Evolutionary conservation across 2,329 filamentous ascomycete genomes (phyloP).

Genomic region (Colletotrichum incanum): DNA sequence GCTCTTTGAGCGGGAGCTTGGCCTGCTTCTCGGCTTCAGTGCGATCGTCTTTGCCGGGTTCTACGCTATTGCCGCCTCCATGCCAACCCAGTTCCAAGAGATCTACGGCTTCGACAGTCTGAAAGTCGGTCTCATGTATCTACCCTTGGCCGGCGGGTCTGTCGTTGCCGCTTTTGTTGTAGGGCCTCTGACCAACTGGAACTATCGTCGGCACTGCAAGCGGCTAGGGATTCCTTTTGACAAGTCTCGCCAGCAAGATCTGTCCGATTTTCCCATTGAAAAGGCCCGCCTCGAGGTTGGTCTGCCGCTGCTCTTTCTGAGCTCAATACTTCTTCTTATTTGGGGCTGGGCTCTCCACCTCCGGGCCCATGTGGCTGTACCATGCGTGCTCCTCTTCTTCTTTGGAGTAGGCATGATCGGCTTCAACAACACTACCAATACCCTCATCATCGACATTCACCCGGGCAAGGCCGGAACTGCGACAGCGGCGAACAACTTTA

Average conservation of each 20-base stretch:
- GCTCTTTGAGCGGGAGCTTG: constrained; percentile 59
- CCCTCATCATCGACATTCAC: constrained; percentile 71
- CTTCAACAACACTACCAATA: constrained; percentile 67
- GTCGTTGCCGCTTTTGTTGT: constrained; percentile 61
- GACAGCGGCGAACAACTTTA: constrained; percentile 71
- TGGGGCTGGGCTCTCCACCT: constrained; percentile 70
- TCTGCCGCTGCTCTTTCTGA: constrained; percentile 66
- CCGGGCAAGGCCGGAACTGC: constrained; percentile 67
- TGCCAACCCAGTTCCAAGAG: constrained; percentile 59
- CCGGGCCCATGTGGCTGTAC: constrained; percentile 60
- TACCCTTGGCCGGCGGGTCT: constrained; percentile 67
- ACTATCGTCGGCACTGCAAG: constrained; percentile 75
- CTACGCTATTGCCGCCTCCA: constrained; percentile 62
- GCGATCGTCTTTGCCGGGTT: constrained; percentile 66
- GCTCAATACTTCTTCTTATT: constrained; percentile 61
- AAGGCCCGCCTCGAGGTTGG: constrained; percentile 65
- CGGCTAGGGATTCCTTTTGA: constrained; percentile 68
- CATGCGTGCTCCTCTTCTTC: constrained; percentile 63
- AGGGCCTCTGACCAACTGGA: constrained; percentile 75
- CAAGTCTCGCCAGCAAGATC: constrained; percentile 66
- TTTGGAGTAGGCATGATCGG: constrained; percentile 67
- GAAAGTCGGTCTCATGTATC: constrained; percentile 68
- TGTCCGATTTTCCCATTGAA: constrained; percentile 67
- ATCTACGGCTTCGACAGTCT: constrained; percentile 74
- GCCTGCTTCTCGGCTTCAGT: constrained; percentile 61